Base-by-base conservation (phyloP, 129 eudicot genomes). In the Dittrichia graveolens region DNA sequence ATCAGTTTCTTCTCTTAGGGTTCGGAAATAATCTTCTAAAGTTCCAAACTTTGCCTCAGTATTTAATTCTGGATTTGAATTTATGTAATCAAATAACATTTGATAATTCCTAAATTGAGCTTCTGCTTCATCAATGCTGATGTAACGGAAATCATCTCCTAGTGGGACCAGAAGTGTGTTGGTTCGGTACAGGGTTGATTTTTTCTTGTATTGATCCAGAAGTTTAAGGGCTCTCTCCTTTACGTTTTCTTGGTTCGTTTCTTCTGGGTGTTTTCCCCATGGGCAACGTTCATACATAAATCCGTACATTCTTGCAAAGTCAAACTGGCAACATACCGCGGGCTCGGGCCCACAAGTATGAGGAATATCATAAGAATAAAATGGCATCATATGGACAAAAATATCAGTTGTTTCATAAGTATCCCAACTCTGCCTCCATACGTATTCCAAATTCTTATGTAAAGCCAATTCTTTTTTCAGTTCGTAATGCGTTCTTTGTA, bases 261-360 rank as follows among this genome's bases (percentile, higher is more conserved):
- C 99, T 52, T 86, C 91, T 5, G 99, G 99, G 80, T 91, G 82
- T 34, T 95, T 68, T 43, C 96, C 89, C 99, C 97, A 95, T 9
- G 99, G 99, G 76, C 99, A 95, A 40, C 85, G 87, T 73, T 95
- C 97, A 54, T 95, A 90, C 57, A 83, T 67, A 80, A 95, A 95
- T 15, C 96, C 97, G 37, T 74, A 87, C 91, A 84, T 90, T 38
- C 99, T 84, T 61, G 99, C 99, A 68, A 95, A 95, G 80, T 95
- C 99, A 62, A 95, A 95, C 79, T 95, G 97, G 59, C 99, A 95
- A 78, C 99, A 95, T 52, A 95, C 79, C 55, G 95, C 99, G 6
- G 99, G 99, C 81, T 95, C 99, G 3, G 99, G 99, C 46, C 99
- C 99, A 74, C 99, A 95, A 14, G 99, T 95, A 61, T 95, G 99